A percentile compares a stretch with the other conserved stretches of the same genome.
These are phyloP conservation scores for Mortierella sp. DNA, from an alignment of 371 early-diverging fungal species.

Conservation along the genomic window DNA sequence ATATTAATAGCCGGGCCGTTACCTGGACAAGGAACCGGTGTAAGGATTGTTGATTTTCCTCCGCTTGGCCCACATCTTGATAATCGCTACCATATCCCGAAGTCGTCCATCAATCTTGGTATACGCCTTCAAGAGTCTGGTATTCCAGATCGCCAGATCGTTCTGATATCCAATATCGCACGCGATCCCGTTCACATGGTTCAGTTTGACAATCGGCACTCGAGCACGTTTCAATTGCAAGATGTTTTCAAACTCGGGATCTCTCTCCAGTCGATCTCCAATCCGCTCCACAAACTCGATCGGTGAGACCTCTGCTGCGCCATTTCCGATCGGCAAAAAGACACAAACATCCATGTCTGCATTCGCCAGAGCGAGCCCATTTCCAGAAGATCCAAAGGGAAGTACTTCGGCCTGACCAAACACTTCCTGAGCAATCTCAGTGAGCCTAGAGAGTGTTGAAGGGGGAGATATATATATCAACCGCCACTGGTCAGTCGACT, in stretches of 20 bases:
- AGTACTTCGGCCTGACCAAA: constrained; percentile 50
- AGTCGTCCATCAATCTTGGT: constrained; percentile 80
- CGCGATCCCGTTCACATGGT: constrained; percentile 57
- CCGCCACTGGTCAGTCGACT: background rate
- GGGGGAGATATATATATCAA: too few relatives aligned
- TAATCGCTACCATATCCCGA: constrained; percentile 69
- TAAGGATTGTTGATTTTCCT: constrained; percentile 75
- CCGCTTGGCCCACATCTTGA: constrained; percentile 85
- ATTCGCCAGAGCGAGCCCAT: constrained; percentile 54
- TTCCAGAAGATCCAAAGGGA: constrained; percentile 55
- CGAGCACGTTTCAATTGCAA: constrained; percentile 53
- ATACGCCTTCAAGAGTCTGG: constrained; percentile 76
- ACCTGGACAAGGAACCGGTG: constrained; percentile 45
- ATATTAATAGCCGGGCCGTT: background rate
- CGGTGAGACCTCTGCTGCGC: constrained; percentile 37
- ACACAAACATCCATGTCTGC: constrained; percentile 57
- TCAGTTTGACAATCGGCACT: constrained; percentile 62
- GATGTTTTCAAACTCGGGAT: constrained; percentile 42
- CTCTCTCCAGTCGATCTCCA: constrained; percentile 40
- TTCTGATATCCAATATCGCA: constrained; percentile 89
- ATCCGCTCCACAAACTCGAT: constrained; percentile 54
- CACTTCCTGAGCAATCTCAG: constrained; percentile 34
- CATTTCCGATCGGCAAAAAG: constrained; percentile 33
- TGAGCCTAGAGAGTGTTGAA: constrained; percentile 11
- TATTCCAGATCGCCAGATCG: constrained; percentile 79